Percentiles rank a stretch among this genome's conserved stretches.
Conservation (phyloP, 1,139 yeast genomes). For the Suzukiozyma palmioleophila region DNA sequence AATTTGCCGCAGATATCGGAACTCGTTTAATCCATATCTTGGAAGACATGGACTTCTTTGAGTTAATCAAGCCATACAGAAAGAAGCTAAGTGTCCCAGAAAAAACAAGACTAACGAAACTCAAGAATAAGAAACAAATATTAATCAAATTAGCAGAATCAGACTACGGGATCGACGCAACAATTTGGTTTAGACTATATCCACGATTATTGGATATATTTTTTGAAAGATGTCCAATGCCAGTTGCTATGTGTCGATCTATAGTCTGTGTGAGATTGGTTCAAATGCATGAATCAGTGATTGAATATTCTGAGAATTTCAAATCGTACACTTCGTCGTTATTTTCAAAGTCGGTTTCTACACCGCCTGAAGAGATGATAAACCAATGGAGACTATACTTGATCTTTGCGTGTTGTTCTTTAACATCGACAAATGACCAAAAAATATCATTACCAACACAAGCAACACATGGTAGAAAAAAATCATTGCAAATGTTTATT, state of each 20-base stretch:
- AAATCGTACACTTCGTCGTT: constrained; percentile 39
- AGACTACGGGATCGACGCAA: constrained; percentile 91
- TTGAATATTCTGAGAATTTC: constrained; percentile 55
- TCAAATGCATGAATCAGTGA: constrained; percentile 79
- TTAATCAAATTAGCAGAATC: constrained; percentile 78
- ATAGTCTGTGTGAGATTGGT: constrained; percentile 85
- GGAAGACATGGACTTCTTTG: constrained; percentile 64
- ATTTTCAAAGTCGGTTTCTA: constrained; percentile 25
- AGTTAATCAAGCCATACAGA: constrained; percentile 55
- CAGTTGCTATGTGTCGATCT: constrained; percentile 91
- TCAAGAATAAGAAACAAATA: constrained; percentile 60
- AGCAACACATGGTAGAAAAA: constrained; percentile 64
- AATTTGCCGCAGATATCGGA: constrained; percentile 76
- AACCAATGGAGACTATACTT: constrained; percentile 88
- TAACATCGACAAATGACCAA: constrained; percentile 88
- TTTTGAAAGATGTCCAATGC: constrained; percentile 83
- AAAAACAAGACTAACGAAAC: constrained; percentile 60
- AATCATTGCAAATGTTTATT: constrained; percentile 70
- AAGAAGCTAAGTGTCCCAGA: constrained; percentile 80
- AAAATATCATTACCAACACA: constrained; percentile 58
- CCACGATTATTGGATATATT: constrained; percentile 71
- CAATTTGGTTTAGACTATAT: constrained; percentile 87
- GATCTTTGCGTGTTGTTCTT: constrained; percentile 87
- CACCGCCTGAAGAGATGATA: constrained; percentile 68
- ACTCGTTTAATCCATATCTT: constrained; percentile 74